Conservation (phyloP, 2,329 filamentous ascomycete genomes). For the Alternaria triticina region DNA sequence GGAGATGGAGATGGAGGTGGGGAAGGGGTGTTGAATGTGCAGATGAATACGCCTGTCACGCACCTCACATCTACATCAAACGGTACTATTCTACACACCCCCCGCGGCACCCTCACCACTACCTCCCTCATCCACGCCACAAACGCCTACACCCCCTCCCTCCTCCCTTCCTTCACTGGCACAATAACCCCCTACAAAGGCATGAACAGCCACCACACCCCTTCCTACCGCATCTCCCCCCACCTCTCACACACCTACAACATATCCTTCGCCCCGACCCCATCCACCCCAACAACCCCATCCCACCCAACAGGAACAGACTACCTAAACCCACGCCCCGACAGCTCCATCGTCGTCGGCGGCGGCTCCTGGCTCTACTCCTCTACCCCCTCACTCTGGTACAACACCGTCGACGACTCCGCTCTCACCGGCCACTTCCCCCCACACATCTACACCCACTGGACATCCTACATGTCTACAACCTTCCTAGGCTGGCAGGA, state of each 20-base stretch:
- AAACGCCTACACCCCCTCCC: background rate
- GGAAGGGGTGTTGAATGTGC: background rate
- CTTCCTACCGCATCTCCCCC: background rate
- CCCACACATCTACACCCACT: background rate
- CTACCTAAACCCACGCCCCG: conserved; percentile 20
- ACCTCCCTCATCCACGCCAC: background rate
- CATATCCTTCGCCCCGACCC: conserved; percentile 18
- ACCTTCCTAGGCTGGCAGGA: background rate
- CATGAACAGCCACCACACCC: background rate
- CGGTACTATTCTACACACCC: background rate
- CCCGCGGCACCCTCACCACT: background rate
- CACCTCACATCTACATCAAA: background rate
- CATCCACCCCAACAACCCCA: too few species aligned
- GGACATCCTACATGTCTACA: background rate
- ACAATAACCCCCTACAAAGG: background rate
- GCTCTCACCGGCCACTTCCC: rapidly evolving
- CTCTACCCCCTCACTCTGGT: background rate
- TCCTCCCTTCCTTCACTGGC: background rate
- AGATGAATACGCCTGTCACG: background rate
- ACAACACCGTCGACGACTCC: background rate
- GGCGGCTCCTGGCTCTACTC: background rate
- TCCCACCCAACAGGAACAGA: conserved; percentile 5
- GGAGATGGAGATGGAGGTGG: background rate
- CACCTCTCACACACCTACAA: conserved; percentile 38
- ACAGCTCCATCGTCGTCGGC: background rate